Evolutionary conservation across 352 stramenopile species (phyloP).

Genomic region (Phytopythium mirpurense): DNA sequence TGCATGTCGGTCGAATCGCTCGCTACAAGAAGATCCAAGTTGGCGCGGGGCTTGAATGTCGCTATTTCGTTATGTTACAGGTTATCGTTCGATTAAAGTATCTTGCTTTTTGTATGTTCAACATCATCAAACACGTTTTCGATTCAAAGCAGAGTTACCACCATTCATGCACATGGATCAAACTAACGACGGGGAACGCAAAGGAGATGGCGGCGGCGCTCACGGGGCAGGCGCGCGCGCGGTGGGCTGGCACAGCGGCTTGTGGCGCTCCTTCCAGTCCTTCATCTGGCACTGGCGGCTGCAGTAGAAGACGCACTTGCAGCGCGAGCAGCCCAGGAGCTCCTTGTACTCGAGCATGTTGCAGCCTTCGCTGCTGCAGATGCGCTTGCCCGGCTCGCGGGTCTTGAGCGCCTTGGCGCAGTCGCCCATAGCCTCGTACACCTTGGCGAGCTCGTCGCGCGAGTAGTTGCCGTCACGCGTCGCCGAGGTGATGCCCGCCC

Average conservation of each 20-base stretch:
- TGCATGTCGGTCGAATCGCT: too few relatives aligned
- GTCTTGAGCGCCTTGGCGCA: conserved; percentile 33
- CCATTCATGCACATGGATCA: too few relatives aligned
- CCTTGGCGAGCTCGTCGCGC: conserved; percentile 66
- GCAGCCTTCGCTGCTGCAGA: conserved; percentile 49
- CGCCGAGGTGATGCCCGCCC: conserved; percentile 24
- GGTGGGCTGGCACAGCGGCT: conserved; percentile 30
- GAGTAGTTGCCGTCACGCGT: conserved; percentile 60
- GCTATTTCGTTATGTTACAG: too few relatives aligned
- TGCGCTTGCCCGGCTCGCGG: conserved; percentile 36
- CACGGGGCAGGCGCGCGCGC: conserved; percentile 2
- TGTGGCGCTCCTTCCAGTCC: conserved; percentile 67
- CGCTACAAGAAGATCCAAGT: background rate
- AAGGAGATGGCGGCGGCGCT: too few relatives aligned
- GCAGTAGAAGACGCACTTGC: conserved; percentile 72
- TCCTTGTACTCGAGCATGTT: conserved; percentile 45
- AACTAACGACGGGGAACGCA: too few relatives aligned
- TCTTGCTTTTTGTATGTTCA: too few relatives aligned
- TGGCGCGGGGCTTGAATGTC: background rate
- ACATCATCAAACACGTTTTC: too few relatives aligned
- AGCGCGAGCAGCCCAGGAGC: conserved; percentile 47
- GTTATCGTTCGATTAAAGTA: too few relatives aligned
- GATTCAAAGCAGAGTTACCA: too few relatives aligned
- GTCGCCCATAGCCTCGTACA: conserved; percentile 60
- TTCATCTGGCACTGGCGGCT: conserved; percentile 50